Percentiles rank a stretch among this genome's conserved stretches.
phyloP scores from a whole-genome alignment of 352 stramenopile species.

The Phytopythium mirpurense region DNA sequence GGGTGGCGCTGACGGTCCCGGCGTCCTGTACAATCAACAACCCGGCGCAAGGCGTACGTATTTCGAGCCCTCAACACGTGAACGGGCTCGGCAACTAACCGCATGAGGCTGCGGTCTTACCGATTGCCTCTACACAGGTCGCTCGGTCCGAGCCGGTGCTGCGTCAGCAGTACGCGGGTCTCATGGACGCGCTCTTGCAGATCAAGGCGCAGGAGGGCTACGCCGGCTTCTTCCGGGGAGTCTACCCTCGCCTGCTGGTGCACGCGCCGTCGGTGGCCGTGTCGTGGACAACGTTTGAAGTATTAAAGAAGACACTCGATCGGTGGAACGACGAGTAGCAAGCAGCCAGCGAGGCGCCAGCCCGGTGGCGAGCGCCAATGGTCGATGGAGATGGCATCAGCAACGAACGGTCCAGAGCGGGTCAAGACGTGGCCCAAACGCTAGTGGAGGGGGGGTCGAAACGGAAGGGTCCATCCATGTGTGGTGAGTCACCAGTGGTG shows the following conservation, averaged over 20 bases:
- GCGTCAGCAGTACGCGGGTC: conserved; percentile 64
- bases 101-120: too few species aligned
- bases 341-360: neutral
- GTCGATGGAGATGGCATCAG: too few species aligned
- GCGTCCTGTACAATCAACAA: conserved; percentile 51
- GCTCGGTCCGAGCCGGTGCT: conserved; percentile 39
- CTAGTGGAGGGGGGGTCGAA: neutral
- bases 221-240: conserved; percentile 93
- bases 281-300: conserved; percentile 99
- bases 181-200: conserved; percentile 70
- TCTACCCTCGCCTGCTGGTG: conserved; percentile 91
- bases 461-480: conserved; percentile 7
- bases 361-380: too few species aligned
- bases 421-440: neutral
- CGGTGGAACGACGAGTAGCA: conserved; percentile 29
- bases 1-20: conserved; percentile 58
- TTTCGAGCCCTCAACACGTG: too few species aligned
- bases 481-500: too few species aligned
- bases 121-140: conserved; percentile 8
- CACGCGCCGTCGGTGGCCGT: conserved; percentile 97
- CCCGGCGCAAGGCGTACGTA: conserved; percentile 22
- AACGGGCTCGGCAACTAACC: neutral
- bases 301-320: conserved; percentile 86
- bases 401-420: neutral
- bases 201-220: conserved; percentile 93